Percentiles rank a stretch among this genome's conserved stretches.
Evolutionary conservation across 768 basidiomycete genomes (phyloP).

Genomic region (Amanita brunnescens): DNA sequence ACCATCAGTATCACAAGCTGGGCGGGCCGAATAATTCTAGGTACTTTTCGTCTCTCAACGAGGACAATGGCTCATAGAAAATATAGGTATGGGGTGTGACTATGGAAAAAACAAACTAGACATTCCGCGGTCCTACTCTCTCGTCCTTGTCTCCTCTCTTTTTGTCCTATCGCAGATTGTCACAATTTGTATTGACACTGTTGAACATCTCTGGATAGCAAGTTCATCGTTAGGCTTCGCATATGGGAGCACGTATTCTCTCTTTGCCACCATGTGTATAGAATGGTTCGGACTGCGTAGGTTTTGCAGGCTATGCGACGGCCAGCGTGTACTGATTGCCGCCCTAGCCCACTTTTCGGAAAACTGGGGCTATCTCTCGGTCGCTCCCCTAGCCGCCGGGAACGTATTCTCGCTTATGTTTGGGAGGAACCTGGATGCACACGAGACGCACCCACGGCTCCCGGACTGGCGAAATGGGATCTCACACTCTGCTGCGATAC

Average conservation of each 20-base stretch:
- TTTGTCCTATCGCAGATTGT: slow-evolving; percentile 69
- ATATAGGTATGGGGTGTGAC: slow-evolving; percentile 64
- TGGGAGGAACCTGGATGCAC: slow-evolving; percentile 72
- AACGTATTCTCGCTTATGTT: slow-evolving; percentile 83
- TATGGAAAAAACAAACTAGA: slow-evolving; percentile 44
- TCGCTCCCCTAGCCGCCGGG: slow-evolving; percentile 69
- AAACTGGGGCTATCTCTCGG: slow-evolving; percentile 76
- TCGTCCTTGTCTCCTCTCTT: slow-evolving; percentile 55
- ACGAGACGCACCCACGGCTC: slow-evolving; percentile 26
- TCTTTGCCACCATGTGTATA: slow-evolving; percentile 66
- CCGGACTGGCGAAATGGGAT: no score
- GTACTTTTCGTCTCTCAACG: slow-evolving; percentile 23
- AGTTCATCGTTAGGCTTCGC: slow-evolving; percentile 48
- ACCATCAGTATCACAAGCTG: slow-evolving; percentile 78
- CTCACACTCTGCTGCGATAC: neutral
- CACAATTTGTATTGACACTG: slow-evolving; percentile 44
- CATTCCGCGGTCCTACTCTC: slow-evolving; percentile 59
- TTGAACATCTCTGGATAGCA: slow-evolving; percentile 59
- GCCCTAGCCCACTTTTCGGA: slow-evolving; percentile 61
- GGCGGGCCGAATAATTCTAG: slow-evolving; percentile 66
- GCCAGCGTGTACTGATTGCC: neutral
- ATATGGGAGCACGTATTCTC: slow-evolving; percentile 66
- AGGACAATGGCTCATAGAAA: neutral
- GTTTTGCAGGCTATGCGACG: slow-evolving; percentile 20
- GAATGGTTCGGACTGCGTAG: slow-evolving; percentile 87